These are phyloP conservation scores for Tanacetum coccineum DNA, from an alignment of 129 eudicot genomes.

Conservation along the genomic window DNA sequence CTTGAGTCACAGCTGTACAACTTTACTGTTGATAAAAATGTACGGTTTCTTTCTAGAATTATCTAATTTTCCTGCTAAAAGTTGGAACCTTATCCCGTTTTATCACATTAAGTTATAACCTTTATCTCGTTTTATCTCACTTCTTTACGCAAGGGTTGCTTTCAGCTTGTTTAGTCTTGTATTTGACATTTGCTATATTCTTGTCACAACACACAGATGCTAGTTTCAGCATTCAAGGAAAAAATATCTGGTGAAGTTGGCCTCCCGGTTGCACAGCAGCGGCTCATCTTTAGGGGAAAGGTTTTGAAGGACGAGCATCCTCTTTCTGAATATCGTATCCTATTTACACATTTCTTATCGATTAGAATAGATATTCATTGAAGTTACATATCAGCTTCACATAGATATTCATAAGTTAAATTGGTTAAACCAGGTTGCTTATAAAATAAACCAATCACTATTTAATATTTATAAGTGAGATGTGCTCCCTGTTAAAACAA, in stretches of 20 bases:
- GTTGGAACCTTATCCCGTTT: not conserved
- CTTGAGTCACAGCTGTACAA: constrained; percentile 73
- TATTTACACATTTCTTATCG: constrained; percentile 2
- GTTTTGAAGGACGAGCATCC: constrained; percentile 82
- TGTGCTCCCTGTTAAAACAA: not conserved
- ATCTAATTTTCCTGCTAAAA: not conserved
- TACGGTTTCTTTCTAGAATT: constrained; percentile 9
- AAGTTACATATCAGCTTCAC: not conserved
- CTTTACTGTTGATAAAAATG: constrained; percentile 70
- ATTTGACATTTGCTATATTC: not conserved
- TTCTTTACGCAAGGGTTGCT: not conserved
- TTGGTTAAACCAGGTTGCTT: not conserved
- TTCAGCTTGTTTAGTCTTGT: not conserved
- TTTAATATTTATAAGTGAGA: no score
- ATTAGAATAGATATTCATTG: not conserved
- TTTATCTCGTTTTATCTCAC: not conserved
- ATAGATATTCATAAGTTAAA: not conserved
- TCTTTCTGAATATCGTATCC: constrained; percentile 95
- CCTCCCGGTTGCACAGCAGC: constrained; percentile 83
- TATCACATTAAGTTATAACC: not conserved
- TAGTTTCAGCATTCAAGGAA: constrained; percentile 76
- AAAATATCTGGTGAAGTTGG: constrained; percentile 68
- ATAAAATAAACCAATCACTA: not conserved
- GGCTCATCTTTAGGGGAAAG: constrained; percentile 94
- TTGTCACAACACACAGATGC: constrained; percentile 44